A percentile compares a stretch with the other conserved stretches of the same genome.
phyloP scores from a whole-genome alignment of 148 eudicot genomes.

The Dysphania ambrosioides region DNA sequence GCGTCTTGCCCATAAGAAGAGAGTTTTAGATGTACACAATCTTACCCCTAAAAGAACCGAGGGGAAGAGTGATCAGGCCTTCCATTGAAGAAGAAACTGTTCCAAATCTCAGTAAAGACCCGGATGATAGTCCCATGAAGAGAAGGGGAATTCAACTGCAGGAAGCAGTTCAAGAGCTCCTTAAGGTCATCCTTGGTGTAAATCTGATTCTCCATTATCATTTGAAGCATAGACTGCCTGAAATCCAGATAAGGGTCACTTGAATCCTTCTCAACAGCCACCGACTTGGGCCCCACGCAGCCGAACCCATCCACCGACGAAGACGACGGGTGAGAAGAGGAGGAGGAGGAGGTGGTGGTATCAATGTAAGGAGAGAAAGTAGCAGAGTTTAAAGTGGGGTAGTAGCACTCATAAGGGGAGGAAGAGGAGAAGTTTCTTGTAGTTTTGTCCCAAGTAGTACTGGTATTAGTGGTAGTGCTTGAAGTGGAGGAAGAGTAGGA shows the following conservation, averaged over 20 bases:
- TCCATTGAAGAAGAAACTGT: slow-evolving; percentile 42
- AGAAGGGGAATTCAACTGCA: slow-evolving; percentile 76
- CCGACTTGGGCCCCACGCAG: slow-evolving; percentile 50
- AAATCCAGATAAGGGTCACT: slow-evolving; percentile 86
- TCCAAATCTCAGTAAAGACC: slow-evolving; percentile 93
- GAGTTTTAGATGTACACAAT: slow-evolving; percentile 9
- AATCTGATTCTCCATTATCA: slow-evolving; percentile 86
- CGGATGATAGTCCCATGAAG: slow-evolving; percentile 70
- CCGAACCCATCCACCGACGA: slow-evolving; percentile 43
- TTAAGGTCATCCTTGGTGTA: slow-evolving; percentile 62
- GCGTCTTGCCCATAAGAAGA: no score
- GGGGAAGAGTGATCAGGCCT: slow-evolving; percentile 23
- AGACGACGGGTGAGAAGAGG: slow-evolving; percentile 33
- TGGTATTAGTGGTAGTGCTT: slow-evolving; percentile 20
- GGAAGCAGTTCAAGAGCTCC: slow-evolving; percentile 76
- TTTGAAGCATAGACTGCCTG: slow-evolving; percentile 82
- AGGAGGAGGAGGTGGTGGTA: slow-evolving; percentile 29
- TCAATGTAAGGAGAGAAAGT: slow-evolving; percentile 16
- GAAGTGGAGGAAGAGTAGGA: slow-evolving; percentile 25
- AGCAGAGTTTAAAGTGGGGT: slow-evolving; percentile 5
- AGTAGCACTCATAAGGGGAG: slow-evolving; percentile 18
- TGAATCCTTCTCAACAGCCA: slow-evolving; percentile 93
- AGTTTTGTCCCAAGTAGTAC: slow-evolving; percentile 25
- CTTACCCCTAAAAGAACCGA: slow-evolving; percentile 9
- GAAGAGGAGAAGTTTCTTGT: slow-evolving; percentile 14